A percentile compares a stretch with the other conserved stretches of the same genome.
These are phyloP conservation scores for Tirmania nivea DNA, from an alignment of 495 filamentous ascomycete species.

Conservation along the genomic window DNA sequence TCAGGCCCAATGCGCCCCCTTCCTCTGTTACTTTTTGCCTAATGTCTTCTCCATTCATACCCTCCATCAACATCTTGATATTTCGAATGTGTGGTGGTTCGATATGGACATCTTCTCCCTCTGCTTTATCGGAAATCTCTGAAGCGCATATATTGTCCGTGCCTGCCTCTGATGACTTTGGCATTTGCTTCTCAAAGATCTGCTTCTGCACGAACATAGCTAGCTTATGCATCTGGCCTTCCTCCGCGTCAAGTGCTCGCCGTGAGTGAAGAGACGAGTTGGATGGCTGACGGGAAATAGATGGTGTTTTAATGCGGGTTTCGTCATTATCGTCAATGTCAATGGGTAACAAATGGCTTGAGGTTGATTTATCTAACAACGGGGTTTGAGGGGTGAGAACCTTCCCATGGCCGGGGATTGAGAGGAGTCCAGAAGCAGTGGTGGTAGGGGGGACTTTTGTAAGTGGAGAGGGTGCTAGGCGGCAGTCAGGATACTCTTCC, in stretches of 20 bases:
- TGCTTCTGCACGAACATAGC: constrained; percentile 12
- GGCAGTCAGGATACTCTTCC: constrained; percentile 81
- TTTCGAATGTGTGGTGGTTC: constrained; percentile 27
- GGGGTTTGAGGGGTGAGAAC: not conserved
- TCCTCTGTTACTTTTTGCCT: constrained; percentile 31
- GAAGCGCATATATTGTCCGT: no score
- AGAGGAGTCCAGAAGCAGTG: not conserved
- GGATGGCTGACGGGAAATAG: not conserved
- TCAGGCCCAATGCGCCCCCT: constrained; percentile 38
- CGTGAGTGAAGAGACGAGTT: not conserved
- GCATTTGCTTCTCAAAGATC: constrained; percentile 8
- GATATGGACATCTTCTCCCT: constrained; percentile 16
- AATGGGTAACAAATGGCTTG: constrained; percentile 25
- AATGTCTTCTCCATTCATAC: constrained; percentile 38
- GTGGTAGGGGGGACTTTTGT: constrained; percentile 6
- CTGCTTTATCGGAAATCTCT: not conserved
- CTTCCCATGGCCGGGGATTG: no score
- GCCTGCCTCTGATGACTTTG: not conserved
- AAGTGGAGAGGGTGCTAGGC: constrained; percentile 24
- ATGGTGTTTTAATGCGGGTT: constrained; percentile 19
- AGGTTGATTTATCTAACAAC: not conserved
- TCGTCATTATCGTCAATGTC: constrained; percentile 15
- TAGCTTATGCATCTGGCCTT: constrained; percentile 13
- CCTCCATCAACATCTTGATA: constrained; percentile 40
- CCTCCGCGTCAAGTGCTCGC: constrained; percentile 21